Evolutionary conservation across 2,329 filamentous ascomycete genomes (phyloP), one percentile per base, ranked within the genome.

Genomic region (Beauveria rudraprayagi): DNA sequence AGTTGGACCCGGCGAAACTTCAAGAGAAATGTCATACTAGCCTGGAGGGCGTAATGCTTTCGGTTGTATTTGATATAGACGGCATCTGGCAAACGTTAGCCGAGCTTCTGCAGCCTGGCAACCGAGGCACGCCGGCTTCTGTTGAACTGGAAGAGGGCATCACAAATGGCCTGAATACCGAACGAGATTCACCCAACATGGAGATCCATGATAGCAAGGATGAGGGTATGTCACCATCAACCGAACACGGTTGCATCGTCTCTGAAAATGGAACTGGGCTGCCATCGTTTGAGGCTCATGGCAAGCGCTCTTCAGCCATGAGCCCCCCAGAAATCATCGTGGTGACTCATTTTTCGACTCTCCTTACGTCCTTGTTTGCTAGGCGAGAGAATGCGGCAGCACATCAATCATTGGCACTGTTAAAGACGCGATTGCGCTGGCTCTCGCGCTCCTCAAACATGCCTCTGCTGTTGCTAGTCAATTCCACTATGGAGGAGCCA

Each of bases 61-160:
- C 81, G 26, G 75, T 80, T 26, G 77, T 86, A 1, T 87, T 87
- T 65, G 83, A 85, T 62, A 65, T 84, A 11, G 77, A 84, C 51
- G 84, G 84, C 0, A 65, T 87, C 19, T 79, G 76, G 76, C 82
- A 86, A 67, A 82, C 82, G 1, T 66, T 87, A 40, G 70, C 68
- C 2, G 84, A 87, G 65, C 65, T 84, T 41, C 75, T 78, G 17
- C 44, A 41, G 19, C 34, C 56, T 6, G 2, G 17, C 30, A 19
- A 4, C 17, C 2, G n/a, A 24, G 16, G 22, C 40, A 16, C 26
- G n/a, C 37, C 43, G n/a, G 7, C 54, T n/a, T 24, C 43, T 26
- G 3, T 34, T 26, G 3, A 16, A 28, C 9, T 24, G 19, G 19
- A 53, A 24, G 26, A 24, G 17, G 14, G 7, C 11, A 28, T 2